Evolutionary conservation across 2,329 filamentous ascomycete genomes (phyloP).

Genomic region (Trichoderma sp.): DNA sequence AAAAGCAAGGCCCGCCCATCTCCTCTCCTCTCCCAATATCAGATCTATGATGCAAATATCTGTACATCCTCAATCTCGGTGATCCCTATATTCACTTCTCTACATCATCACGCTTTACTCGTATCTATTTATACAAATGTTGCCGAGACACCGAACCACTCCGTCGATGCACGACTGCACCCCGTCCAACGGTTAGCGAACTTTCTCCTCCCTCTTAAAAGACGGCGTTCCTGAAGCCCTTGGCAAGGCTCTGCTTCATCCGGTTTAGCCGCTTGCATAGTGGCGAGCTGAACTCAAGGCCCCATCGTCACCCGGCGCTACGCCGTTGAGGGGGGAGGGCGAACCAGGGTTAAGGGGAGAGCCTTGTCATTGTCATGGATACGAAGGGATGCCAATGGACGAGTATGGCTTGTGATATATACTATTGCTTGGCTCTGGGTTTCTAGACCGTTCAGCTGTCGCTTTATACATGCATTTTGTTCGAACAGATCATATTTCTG

Average conservation of each 20-base stretch:
- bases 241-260: background rate
- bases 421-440: background rate
- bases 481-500: background rate
- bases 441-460: background rate
- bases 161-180: background rate
- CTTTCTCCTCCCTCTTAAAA: background rate
- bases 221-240: constrained; percentile 1
- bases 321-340: background rate
- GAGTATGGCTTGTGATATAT: background rate
- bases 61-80: no score
- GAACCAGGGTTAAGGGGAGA: background rate
- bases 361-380: background rate
- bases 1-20: background rate
- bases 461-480: background rate
- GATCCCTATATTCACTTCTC: background rate
- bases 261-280: background rate
- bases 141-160: background rate
- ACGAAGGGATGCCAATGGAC: background rate
- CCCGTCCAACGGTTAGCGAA: constrained; percentile 3
- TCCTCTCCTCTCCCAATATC: background rate
- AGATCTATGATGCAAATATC: background rate
- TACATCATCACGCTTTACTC: background rate
- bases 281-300: background rate
- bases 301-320: background rate
- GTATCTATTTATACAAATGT: background rate